Conservation (phyloP, 352 stramenopile genomes). For the Phytophthora pseudosyringae region DNA sequence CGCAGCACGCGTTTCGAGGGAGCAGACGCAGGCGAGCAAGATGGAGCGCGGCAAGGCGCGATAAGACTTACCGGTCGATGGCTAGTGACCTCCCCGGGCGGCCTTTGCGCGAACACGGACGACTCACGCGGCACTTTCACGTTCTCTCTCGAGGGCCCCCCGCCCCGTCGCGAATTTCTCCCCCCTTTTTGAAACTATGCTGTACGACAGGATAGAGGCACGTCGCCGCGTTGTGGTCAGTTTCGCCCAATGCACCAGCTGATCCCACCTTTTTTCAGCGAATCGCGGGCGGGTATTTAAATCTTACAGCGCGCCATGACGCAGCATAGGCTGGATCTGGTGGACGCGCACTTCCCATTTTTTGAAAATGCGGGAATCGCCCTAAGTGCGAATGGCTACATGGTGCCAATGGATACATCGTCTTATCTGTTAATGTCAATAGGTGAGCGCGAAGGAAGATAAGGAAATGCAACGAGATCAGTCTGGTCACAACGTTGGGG, state of each 20-base stretch:
- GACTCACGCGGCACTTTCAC: conserved; percentile 47
- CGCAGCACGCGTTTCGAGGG: conserved; percentile 30
- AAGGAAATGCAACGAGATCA: no score
- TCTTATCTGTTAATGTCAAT: no score
- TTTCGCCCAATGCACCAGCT: conserved; percentile 7
- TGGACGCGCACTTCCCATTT: conserved; percentile 15
- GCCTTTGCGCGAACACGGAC: conserved; percentile 39
- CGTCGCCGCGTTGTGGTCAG: neutral
- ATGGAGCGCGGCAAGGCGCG: neutral
- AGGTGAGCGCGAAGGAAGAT: no score
- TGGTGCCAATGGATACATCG: no score
- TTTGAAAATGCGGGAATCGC: neutral
- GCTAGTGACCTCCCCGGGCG: conserved; percentile 31
- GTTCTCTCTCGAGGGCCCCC: conserved; percentile 38
- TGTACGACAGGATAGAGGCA: conserved; percentile 3
- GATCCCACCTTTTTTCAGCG: neutral
- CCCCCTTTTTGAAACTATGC: conserved; percentile 21
- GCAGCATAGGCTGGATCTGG: conserved; percentile 18
- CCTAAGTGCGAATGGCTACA: conserved; percentile 23
- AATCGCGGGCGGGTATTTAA: conserved; percentile 12
- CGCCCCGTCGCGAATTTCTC: conserved; percentile 17
- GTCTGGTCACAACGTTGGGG: no score
- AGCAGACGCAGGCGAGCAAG: conserved; percentile 15
- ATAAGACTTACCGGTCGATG: conserved; percentile 42
- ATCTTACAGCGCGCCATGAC: conserved; percentile 10